A percentile compares a stretch with the other conserved stretches of the same genome.
These are phyloP conservation scores for Lachnellula hyalina DNA, from an alignment of 2,329 filamentous ascomycete genomes.

Conservation along the genomic window DNA sequence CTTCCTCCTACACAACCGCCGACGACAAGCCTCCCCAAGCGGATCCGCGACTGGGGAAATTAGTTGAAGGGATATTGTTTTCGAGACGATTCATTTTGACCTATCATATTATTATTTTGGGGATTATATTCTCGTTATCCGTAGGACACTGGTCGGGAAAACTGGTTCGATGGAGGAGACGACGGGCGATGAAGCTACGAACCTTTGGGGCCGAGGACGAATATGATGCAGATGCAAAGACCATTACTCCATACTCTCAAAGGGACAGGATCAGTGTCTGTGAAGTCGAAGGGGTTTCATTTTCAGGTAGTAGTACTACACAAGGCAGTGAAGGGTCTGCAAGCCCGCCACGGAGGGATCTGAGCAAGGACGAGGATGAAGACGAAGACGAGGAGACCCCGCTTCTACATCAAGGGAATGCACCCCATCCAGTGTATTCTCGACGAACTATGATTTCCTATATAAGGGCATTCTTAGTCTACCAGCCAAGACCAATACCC, in stretches of 20 bases:
- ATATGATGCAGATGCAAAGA: slow-evolving; percentile 13
- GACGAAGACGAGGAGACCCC: slow-evolving; percentile 21
- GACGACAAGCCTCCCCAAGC: slow-evolving; percentile 11
- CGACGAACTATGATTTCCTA: slow-evolving; percentile 11
- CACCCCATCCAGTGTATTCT: neutral
- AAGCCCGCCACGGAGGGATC: slow-evolving; percentile 12
- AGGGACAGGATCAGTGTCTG: slow-evolving; percentile 4
- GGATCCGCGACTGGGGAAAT: slow-evolving; percentile 19
- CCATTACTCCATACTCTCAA: slow-evolving; percentile 2
- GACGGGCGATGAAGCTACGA: slow-evolving; percentile 8
- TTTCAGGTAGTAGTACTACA: slow-evolving; percentile 23
- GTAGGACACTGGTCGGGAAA: slow-evolving; percentile 20
- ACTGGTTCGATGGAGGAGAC: slow-evolving; percentile 17
- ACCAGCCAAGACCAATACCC: slow-evolving; percentile 53
- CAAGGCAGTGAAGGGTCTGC: slow-evolving; percentile 14
- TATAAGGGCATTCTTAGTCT: slow-evolving; percentile 37
- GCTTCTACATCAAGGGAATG: slow-evolving; percentile 13
- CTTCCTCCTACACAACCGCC: slow-evolving; percentile 5
- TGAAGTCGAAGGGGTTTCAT: slow-evolving; percentile 8
- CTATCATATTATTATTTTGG: slow-evolving; percentile 24
- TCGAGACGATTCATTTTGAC: slow-evolving; percentile 22
- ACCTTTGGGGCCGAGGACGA: slow-evolving; percentile 3
- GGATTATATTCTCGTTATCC: slow-evolving; percentile 17
- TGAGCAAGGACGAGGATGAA: neutral
- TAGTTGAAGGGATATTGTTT: slow-evolving; percentile 20